Conservation (phyloP, 768 basidiomycete species). For the Leucogyrophana mollusca region DNA sequence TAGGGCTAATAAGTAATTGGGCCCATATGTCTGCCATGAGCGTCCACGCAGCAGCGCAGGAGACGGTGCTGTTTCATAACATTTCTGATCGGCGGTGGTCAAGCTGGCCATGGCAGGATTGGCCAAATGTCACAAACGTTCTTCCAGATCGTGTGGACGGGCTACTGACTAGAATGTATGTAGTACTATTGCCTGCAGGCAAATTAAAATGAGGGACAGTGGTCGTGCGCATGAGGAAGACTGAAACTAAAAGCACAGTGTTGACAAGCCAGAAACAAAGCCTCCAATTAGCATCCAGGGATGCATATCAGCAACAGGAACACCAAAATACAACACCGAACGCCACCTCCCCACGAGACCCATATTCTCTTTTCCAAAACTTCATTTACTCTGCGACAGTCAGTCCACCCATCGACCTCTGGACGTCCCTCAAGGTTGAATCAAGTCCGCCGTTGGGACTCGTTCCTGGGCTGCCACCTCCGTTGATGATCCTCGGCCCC, state of each 20-base stretch:
- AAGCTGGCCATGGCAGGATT: no score
- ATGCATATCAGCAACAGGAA: slow-evolving; percentile 18
- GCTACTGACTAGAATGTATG: slow-evolving; percentile 15
- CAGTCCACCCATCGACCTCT: slow-evolving; percentile 75
- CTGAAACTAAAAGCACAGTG: slow-evolving; percentile 11
- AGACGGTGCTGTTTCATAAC: no score
- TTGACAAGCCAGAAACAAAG: slow-evolving; percentile 15
- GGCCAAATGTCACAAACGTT: no score
- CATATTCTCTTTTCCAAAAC: slow-evolving; percentile 2
- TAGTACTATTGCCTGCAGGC: slow-evolving; percentile 18
- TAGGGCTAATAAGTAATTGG: no score
- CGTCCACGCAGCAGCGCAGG: no score
- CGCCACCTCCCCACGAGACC: slow-evolving; percentile 14
- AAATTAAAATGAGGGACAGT: slow-evolving; percentile 23
- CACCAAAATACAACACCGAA: slow-evolving; percentile 20
- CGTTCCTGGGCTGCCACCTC: slow-evolving; percentile 28
- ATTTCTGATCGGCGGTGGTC: no score
- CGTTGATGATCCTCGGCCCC: slow-evolving; percentile 54
- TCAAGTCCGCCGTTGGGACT: slow-evolving; percentile 39
- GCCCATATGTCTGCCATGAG: no score
- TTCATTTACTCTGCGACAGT: slow-evolving; percentile 64
- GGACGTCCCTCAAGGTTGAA: slow-evolving; percentile 63
- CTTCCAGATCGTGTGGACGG: no score
- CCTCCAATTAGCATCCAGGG: slow-evolving; percentile 17
- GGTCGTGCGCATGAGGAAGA: slow-evolving; percentile 14